Base-by-base conservation (phyloP, 768 basidiomycete species). In the Hemileccinum impolitum region DNA sequence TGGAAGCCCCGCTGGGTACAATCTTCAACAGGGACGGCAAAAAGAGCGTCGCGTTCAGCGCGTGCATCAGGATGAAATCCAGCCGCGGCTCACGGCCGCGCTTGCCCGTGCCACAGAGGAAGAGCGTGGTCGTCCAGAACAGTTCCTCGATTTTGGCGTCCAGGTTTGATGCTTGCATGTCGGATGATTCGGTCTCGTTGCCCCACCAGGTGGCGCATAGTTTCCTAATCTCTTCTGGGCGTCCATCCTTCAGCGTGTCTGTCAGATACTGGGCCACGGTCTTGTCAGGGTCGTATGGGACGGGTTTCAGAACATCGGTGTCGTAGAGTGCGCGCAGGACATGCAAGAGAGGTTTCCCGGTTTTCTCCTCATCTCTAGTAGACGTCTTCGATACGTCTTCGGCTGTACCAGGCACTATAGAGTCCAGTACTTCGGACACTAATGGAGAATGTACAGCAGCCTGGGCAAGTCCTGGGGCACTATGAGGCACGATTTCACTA, bases 31-130 rank as follows among this genome's bases (percentile, higher is more conserved):
- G 57, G 0, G 75, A 72, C 21, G 72, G 70, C 8, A 83, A 54
- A 63, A 81, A 80, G 5, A 81, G 55, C 8, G 77, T 70, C 31
- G 74, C 74, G 10, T 75, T 82, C 39, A 83, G 67, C 39, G 80
- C 55, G 55, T 83, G 82, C 79, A 80, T 78, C 44, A 83, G 63
- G 74, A 81, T 79, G 66, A 83, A 73, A 50, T 73, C 81, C 25
- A 82, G 59, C 4, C 80, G 69, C 7, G 77, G 76, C 54, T 75
- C 72, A 35, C 73, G 66, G 3, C 74, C 77, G 21, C 61, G 65
- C 53, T 71, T 74, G 19, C 79, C 71, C 0, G 76, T 74, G 0
- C 71, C 76, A 25, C 72, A 72, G 30, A 79, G 65, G 15, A 82
- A 68, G 7, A 81, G 67, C 2, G 77, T 74, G 15, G 70, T 66